A percentile compares a stretch with the other conserved stretches of the same genome.
Evolutionary conservation across 352 stramenopile genomes (phyloP).

Genomic region (Aphanomyces cochlioides): DNA sequence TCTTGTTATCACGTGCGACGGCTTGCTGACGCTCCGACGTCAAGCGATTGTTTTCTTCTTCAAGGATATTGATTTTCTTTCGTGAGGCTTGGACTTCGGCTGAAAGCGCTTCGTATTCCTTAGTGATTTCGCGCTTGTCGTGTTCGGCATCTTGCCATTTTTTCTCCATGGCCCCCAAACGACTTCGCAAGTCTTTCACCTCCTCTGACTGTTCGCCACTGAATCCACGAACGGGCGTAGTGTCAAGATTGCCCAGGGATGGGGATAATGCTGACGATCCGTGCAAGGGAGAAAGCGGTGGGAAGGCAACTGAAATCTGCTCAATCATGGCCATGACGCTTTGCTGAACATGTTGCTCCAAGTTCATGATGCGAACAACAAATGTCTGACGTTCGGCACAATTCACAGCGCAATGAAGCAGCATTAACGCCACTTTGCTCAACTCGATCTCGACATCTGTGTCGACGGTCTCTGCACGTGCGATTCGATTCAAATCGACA

Average conservation of each 20-base stretch:
- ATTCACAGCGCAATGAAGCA: constrained; percentile 76
- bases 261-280: not conserved
- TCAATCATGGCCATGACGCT: constrained; percentile 84
- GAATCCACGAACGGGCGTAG: constrained; percentile 21
- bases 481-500: constrained; percentile 59
- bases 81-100: constrained; percentile 48
- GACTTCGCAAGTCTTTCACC: constrained; percentile 22
- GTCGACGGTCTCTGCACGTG: constrained; percentile 45
- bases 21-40: constrained; percentile 66
- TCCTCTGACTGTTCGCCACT: constrained; percentile 3
- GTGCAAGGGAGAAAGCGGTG: constrained; percentile 18
- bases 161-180: constrained; percentile 49
- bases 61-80: constrained; percentile 46
- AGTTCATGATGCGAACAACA: constrained; percentile 81
- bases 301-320: constrained; percentile 44
- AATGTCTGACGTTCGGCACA: constrained; percentile 76
- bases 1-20: constrained; percentile 79
- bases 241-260: not conserved
- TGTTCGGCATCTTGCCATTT: constrained; percentile 69
- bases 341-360: constrained; percentile 68
- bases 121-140: constrained; percentile 69
- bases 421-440: constrained; percentile 61
- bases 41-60: constrained; percentile 68
- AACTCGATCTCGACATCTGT: constrained; percentile 70
- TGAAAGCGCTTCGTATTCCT: constrained; percentile 59